Conservation (phyloP, 495 filamentous ascomycete genomes). For the Amorphotheca resinae region DNA sequence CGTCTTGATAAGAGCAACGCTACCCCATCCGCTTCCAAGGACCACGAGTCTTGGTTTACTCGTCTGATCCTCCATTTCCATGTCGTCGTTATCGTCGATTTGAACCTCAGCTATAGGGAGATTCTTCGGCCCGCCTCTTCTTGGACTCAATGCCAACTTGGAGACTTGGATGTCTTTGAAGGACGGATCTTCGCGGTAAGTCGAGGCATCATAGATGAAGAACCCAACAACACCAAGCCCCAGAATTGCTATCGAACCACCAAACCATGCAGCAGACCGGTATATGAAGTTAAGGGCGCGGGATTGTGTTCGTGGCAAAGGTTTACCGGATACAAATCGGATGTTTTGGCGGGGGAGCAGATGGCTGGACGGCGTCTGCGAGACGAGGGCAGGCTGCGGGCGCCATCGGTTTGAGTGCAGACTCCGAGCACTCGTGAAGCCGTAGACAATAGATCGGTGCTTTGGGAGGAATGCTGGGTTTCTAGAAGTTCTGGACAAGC, state of each 20-base stretch:
- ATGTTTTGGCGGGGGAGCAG: slow-evolving; percentile 4
- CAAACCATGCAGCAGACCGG: slow-evolving; percentile 36
- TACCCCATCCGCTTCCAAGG: slow-evolving; percentile 90
- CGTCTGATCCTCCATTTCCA: slow-evolving; percentile 52
- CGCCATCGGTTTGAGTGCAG: not conserved
- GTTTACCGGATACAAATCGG: slow-evolving; percentile 31
- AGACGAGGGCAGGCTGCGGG: not conserved
- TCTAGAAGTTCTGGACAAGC: not conserved
- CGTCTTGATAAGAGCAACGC: slow-evolving; percentile 81
- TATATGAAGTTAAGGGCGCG: slow-evolving; percentile 36
- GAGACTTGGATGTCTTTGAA: slow-evolving; percentile 70
- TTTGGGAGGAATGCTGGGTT: not conserved
- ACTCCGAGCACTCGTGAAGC: not conserved
- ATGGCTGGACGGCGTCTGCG: slow-evolving; percentile 1
- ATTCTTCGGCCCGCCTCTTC: slow-evolving; percentile 87
- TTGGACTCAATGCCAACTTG: slow-evolving; percentile 66
- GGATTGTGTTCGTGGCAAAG: slow-evolving; percentile 33
- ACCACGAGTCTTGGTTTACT: slow-evolving; percentile 88
- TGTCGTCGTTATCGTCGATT: slow-evolving; percentile 76
- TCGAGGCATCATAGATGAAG: slow-evolving; percentile 90
- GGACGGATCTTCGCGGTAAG: slow-evolving; percentile 58
- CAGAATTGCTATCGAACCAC: slow-evolving; percentile 33
- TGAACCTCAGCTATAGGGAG: slow-evolving; percentile 78
- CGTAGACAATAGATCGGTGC: not conserved
- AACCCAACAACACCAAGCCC: slow-evolving; percentile 54